phyloP scores from a whole-genome alignment of 306 rosid genomes.

The Cucumis melo region DNA sequence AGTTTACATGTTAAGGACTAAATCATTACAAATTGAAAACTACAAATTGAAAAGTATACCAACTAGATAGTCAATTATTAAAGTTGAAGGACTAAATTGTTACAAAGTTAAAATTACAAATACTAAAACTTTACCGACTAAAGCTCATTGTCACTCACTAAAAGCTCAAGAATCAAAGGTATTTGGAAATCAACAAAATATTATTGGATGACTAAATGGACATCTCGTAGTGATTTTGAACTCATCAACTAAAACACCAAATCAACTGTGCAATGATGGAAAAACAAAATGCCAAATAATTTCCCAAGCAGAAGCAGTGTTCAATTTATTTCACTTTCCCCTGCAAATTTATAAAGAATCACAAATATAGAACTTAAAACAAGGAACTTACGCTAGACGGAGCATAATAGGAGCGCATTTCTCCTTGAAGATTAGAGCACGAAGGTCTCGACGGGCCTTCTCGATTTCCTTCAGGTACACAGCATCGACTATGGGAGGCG shows the following conservation, averaged over 20 bases:
- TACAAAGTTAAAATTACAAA: too few species aligned
- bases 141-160: too few species aligned
- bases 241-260: not conserved
- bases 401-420: conserved; percentile 82
- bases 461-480: conserved; percentile 46
- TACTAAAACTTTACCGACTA: too few species aligned
- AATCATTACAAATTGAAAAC: not conserved
- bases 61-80: too few species aligned
- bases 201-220: too few species aligned
- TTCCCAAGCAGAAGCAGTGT: not conserved
- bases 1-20: not conserved
- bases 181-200: too few species aligned
- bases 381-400: conserved; percentile 54
- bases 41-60: not conserved
- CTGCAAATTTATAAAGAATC: not conserved
- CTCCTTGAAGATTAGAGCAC: conserved; percentile 46
- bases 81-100: too few species aligned
- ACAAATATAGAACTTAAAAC: not conserved
- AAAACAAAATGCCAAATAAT: not conserved
- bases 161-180: too few species aligned
- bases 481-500: conserved; percentile 18
- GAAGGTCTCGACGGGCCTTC: conserved; percentile 61
- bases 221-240: too few species aligned
- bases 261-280: not conserved
- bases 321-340: not conserved